Percentiles rank a stretch among this genome's conserved stretches.
These are phyloP conservation scores for Chaetoscypha palmicola DNA, from an alignment of 2,329 filamentous ascomycete genomes.

Conservation along the genomic window DNA sequence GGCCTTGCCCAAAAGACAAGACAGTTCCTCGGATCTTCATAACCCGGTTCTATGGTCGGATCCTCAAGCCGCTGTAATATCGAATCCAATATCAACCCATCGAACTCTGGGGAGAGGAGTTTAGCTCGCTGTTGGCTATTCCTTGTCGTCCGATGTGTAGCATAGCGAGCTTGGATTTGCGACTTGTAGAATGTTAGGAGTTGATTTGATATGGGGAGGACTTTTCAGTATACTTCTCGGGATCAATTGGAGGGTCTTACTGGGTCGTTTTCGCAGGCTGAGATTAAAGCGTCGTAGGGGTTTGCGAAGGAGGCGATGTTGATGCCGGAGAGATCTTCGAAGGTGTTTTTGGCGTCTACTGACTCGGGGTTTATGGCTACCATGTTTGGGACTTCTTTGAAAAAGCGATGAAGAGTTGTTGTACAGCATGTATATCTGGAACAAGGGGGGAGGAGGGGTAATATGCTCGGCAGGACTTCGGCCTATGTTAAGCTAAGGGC, in stretches of 20 bases:
- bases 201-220: neutral
- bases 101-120: slow-evolving; percentile 62
- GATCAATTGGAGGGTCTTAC: slow-evolving; percentile 20
- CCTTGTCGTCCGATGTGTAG: slow-evolving; percentile 64
- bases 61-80: slow-evolving; percentile 65
- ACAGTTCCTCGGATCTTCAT: slow-evolving; percentile 70
- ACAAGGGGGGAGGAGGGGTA: no score
- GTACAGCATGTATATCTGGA: no score
- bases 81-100: slow-evolving; percentile 67
- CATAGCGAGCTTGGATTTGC: slow-evolving; percentile 44
- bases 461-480: no score
- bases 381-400: slow-evolving; percentile 19
- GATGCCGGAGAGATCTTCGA: slow-evolving; percentile 31
- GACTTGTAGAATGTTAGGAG: slow-evolving; percentile 12
- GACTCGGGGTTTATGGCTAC: slow-evolving; percentile 14
- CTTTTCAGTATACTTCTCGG: neutral
- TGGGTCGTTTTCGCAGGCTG: slow-evolving; percentile 29
- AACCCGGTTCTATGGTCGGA: slow-evolving; percentile 57
- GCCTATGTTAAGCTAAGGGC: no score
- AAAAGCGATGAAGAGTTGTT: no score
- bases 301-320: slow-evolving; percentile 25
- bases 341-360: slow-evolving; percentile 28
- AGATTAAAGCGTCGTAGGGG: slow-evolving; percentile 31
- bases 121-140: slow-evolving; percentile 70
- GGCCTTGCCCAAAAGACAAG: slow-evolving; percentile 86